Conservation (phyloP, 345 rosid species). For the Boechera retrofracta region DNA sequence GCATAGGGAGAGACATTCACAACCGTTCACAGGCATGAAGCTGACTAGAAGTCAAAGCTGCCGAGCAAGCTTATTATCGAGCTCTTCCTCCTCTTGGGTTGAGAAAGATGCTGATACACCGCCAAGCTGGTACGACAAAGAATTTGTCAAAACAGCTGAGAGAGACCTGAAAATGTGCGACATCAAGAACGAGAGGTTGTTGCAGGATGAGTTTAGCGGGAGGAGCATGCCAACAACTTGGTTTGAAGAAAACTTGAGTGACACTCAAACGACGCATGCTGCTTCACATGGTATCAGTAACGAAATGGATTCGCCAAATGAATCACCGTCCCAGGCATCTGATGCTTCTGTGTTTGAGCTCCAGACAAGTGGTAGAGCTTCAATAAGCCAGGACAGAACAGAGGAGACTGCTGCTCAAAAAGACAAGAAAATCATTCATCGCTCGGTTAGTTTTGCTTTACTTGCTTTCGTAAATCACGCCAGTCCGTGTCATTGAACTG, state of each 20-base stretch:
- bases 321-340: constrained; percentile 44
- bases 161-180: constrained; percentile 42
- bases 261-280: constrained; percentile 33
- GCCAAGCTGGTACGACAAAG: constrained; percentile 48
- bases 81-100: constrained; percentile 40
- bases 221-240: constrained; percentile 46
- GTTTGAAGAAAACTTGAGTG: constrained; percentile 47
- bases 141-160: constrained; percentile 50
- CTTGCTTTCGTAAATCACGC: not conserved
- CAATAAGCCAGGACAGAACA: constrained; percentile 34
- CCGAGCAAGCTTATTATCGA: constrained; percentile 53
- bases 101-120: constrained; percentile 52
- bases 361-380: constrained; percentile 44
- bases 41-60: constrained; percentile 74
- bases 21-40: constrained; percentile 49
- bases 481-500: constrained; percentile 4
- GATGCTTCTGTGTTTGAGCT: constrained; percentile 47
- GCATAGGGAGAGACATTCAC: constrained; percentile 49
- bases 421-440: constrained; percentile 47
- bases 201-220: constrained; percentile 23
- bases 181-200: constrained; percentile 30
- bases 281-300: constrained; percentile 30
- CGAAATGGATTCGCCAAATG: constrained; percentile 45
- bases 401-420: constrained; percentile 36
- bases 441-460: constrained; percentile 43